Evolutionary conservation across 345 rosid species (phyloP).

Genomic region (Populus nigra): DNA sequence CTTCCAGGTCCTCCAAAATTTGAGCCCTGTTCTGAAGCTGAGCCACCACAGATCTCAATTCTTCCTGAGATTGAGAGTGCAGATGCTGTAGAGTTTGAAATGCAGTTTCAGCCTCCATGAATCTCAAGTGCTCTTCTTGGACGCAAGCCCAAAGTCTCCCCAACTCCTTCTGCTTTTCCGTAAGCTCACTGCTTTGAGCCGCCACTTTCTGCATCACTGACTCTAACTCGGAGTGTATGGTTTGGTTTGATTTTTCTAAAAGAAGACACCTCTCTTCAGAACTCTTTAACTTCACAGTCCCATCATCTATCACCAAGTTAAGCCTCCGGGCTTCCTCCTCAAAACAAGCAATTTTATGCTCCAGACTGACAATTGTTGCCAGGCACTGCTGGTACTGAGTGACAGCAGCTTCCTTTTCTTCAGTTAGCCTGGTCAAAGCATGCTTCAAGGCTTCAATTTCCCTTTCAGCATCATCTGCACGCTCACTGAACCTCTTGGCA

Average conservation of each 20-base stretch:
- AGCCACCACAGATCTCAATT: slow-evolving; percentile 62
- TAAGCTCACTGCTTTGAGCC: slow-evolving; percentile 65
- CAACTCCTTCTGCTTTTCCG: slow-evolving; percentile 85
- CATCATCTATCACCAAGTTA: slow-evolving; percentile 61
- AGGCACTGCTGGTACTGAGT: slow-evolving; percentile 67
- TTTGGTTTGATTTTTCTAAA: slow-evolving; percentile 75
- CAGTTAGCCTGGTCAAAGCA: slow-evolving; percentile 49
- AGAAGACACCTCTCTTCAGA: slow-evolving; percentile 78
- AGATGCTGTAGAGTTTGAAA: slow-evolving; percentile 92
- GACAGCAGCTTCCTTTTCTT: slow-evolving; percentile 68
- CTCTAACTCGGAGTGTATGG: slow-evolving; percentile 68
- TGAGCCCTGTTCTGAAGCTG: slow-evolving; percentile 63
- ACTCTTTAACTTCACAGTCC: slow-evolving; percentile 57
- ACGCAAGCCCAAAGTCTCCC: slow-evolving; percentile 78
- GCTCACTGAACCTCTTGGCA: slow-evolving; percentile 43
- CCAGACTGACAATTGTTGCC: slow-evolving; percentile 65
- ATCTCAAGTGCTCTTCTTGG: slow-evolving; percentile 84
- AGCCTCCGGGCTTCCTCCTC: slow-evolving; percentile 73
- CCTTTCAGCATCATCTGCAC: slow-evolving; percentile 61
- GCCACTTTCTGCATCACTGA: slow-evolving; percentile 54
- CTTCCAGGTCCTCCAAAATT: slow-evolving; percentile 64
- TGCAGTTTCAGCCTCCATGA: slow-evolving; percentile 95
- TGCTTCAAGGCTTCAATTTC: slow-evolving; percentile 69
- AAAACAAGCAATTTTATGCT: slow-evolving; percentile 55
- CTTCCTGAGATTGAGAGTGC: slow-evolving; percentile 96